Evolutionary conservation across 768 basidiomycete genomes (phyloP), one percentile per base, ranked within the genome.

Genomic region (Termitomyces sp.): DNA sequence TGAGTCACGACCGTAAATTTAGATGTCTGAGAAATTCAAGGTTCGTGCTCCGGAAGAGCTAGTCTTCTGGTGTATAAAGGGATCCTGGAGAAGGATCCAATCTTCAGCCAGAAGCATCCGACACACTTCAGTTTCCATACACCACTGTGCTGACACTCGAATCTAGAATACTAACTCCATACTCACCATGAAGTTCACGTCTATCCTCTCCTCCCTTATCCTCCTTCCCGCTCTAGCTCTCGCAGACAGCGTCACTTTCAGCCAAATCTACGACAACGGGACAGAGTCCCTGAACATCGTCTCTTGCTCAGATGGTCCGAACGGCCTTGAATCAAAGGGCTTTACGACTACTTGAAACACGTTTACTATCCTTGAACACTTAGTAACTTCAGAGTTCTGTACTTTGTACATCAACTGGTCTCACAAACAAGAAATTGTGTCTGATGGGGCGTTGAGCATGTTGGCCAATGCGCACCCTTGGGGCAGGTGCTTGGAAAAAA

Each of bases 271-370:
- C 64, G 83, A 82, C 60, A 64, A 71, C 2, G 44, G 49, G 5
- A 30, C 49, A 7, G 63, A 62, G 5, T 73, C 72, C 35, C 68
- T 81, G 32, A 41, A 58, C 53, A 65, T 55, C 8, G 76, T 81
- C 38, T 71, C 76, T 45, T 84, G 83, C 72, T 81, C 79, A 0
- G 70, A 75, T 51, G 80, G 81, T 22, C 55, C 65, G 16, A 66
- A 79, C 55, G 81, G 80, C 18, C 69, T 84, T 18, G 30, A 71
- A 13, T 68, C 70, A 22, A 63, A 63, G 7, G 35, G 35, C n/a
- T 83, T 71, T 67, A 69, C 65, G 10, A 81, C 74, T 28, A 20
- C n/a, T 20, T 20, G n/a, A 20, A 41, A 20, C 8, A 20, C 40
- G 9, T 7, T 40, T 18, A 40, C 0, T 40, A n/a, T 40, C 18